Evolutionary conservation across 352 stramenopile genomes (phyloP).

Genomic region (Globisporangium okanoganense): DNA sequence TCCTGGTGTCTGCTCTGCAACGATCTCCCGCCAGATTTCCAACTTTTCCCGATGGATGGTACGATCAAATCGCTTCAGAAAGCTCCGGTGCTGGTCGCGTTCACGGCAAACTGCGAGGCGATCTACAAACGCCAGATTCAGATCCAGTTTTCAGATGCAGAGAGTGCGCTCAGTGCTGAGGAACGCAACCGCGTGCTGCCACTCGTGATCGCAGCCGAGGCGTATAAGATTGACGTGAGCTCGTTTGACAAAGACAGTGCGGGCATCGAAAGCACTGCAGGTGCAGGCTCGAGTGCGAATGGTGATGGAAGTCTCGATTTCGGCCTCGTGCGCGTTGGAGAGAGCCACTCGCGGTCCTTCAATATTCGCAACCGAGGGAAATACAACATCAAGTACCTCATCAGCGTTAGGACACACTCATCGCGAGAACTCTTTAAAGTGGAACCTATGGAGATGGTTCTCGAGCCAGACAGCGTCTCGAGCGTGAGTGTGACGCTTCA

Average conservation of each 20-base stretch:
- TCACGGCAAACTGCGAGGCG: slow-evolving; percentile 66
- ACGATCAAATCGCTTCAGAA: slow-evolving; percentile 71
- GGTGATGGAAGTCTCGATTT: slow-evolving; percentile 88
- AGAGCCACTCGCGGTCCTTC: slow-evolving; percentile 77
- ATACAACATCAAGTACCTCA: slow-evolving; percentile 89
- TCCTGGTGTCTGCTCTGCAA: slow-evolving; percentile 48
- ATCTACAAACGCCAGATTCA: slow-evolving; percentile 52
- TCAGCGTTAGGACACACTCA: slow-evolving; percentile 49
- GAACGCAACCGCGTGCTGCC: slow-evolving; percentile 29
- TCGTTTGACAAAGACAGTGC: slow-evolving; percentile 61
- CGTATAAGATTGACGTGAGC: slow-evolving; percentile 90
- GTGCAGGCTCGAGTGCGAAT: slow-evolving; percentile 13
- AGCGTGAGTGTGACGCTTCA: slow-evolving; percentile 82
- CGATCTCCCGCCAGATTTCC: slow-evolving; percentile 56
- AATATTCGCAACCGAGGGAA: slow-evolving; percentile 90
- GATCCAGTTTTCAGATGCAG: slow-evolving; percentile 83
- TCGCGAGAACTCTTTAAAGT: slow-evolving; percentile 78
- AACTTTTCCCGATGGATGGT: slow-evolving; percentile 68
- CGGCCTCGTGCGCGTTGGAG: slow-evolving; percentile 90
- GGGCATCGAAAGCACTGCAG: slow-evolving; percentile 5
- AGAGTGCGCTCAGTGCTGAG: slow-evolving; percentile 47
- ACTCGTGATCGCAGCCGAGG: slow-evolving; percentile 71
- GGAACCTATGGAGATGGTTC: slow-evolving; percentile 65
- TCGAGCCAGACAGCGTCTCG: slow-evolving; percentile 65
- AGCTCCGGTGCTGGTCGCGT: slow-evolving; percentile 53